Conservation (phyloP, 2,329 filamentous ascomycete species). For the Samsoniella hepiali region DNA sequence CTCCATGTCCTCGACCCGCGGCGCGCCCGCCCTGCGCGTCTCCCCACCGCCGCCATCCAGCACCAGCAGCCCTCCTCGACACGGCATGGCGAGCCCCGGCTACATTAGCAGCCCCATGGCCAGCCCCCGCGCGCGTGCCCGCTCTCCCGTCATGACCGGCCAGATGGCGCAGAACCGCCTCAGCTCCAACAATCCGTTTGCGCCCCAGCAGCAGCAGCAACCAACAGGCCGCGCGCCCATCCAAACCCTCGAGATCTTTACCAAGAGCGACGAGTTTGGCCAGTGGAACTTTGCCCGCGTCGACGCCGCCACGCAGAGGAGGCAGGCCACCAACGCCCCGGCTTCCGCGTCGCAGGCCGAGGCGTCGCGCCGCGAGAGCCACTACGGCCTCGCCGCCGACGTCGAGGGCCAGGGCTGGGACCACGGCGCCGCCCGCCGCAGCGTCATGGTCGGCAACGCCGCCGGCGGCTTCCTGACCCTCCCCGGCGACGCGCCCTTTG, state of each 20-base stretch:
- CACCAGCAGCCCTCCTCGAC: conserved; percentile 14
- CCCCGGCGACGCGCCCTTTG: conserved; percentile 32
- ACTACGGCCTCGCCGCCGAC: conserved; percentile 56
- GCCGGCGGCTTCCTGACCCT: conserved; percentile 52
- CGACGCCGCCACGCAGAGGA: conserved; percentile 28
- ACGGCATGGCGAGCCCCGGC: conserved; percentile 19
- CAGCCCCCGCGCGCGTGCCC: conserved; percentile 18
- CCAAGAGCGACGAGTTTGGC: conserved; percentile 55
- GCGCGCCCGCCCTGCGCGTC: conserved; percentile 26
- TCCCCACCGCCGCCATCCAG: conserved; percentile 20
- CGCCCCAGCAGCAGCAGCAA: conserved; percentile 28
- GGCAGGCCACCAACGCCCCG: no score
- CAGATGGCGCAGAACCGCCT: conserved; percentile 40
- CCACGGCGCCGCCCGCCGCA: conserved; percentile 45
- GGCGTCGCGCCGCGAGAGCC: conserved; percentile 47
- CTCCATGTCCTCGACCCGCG: conserved; percentile 29
- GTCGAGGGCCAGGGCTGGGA: conserved; percentile 49
- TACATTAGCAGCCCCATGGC: conserved; percentile 24
- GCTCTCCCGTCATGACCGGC: conserved; percentile 24
- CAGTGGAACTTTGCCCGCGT: conserved; percentile 58
- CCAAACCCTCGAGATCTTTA: conserved; percentile 58
- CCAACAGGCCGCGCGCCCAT: conserved; percentile 38
- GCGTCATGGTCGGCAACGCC: conserved; percentile 51
- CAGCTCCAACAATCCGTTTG: conserved; percentile 61
- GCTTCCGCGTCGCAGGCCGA: conserved; percentile 24